Evolutionary conservation across 2,329 filamentous ascomycete species (phyloP).

Genomic region (Paecilomyces variotii): DNA sequence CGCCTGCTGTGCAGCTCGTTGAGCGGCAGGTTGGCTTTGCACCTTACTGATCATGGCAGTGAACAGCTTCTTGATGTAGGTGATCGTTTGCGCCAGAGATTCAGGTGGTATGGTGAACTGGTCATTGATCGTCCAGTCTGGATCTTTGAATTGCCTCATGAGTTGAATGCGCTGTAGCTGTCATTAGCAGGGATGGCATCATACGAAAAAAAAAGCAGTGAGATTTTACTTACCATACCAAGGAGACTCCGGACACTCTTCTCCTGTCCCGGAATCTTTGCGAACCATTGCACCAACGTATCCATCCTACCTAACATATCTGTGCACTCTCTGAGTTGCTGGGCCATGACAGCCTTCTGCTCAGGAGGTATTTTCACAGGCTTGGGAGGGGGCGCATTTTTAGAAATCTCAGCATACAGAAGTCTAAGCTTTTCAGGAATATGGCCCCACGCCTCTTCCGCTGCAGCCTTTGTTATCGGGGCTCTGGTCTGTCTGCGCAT

Average conservation of each 20-base stretch:
- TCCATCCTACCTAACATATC: constrained; percentile 38
- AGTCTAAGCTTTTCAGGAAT: constrained; percentile 32
- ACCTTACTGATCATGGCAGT: constrained; percentile 27
- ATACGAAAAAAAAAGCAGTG: not conserved
- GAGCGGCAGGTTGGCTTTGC: constrained; percentile 16
- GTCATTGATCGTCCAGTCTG: constrained; percentile 36
- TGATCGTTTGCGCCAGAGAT: constrained; percentile 27
- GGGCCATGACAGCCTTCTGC: constrained; percentile 29
- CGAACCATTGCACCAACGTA: constrained; percentile 31
- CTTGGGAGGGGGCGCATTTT: constrained; percentile 21
- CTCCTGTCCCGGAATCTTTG: constrained; percentile 33
- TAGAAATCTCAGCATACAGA: constrained; percentile 30
- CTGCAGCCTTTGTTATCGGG: constrained; percentile 23
- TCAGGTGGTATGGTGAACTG: constrained; percentile 37
- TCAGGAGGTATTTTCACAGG: constrained; percentile 30
- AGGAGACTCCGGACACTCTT: constrained; percentile 28
- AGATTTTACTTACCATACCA: constrained; percentile 25
- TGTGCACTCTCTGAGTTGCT: constrained; percentile 32
- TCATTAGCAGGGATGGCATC: constrained; percentile 8
- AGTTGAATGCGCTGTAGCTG: constrained; percentile 32
- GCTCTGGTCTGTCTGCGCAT: constrained; percentile 26
- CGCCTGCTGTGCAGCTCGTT: constrained; percentile 12
- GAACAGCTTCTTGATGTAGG: constrained; percentile 35
- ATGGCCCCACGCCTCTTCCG: constrained; percentile 32
- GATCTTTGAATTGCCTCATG: constrained; percentile 38